Base-by-base conservation (phyloP, 208 protist genomes). In the Trypanosoma platydactyli region DNA sequence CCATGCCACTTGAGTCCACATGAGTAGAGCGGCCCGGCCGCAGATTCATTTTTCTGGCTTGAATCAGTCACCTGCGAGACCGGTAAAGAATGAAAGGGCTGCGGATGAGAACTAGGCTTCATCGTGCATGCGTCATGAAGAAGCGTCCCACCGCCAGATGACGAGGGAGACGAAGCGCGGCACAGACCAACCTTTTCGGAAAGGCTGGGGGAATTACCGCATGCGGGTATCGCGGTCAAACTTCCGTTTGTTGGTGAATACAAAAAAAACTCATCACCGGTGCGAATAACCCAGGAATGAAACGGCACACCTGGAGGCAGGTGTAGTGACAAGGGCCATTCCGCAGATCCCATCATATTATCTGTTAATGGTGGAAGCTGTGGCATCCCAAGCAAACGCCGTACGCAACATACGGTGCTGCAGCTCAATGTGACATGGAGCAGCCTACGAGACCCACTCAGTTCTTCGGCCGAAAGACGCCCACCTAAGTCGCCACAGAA, bases 351-450 rank as follows among this genome's bases (percentile, higher is more conserved):
- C 20, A 24, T 38, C 45, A 49, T 38, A 13, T 54, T 33, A 16
- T 13, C 15, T 29, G 20, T 30, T 25, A 45, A 16, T 0, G 42
- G 22, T 3, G 74, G 74, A 16, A 86, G 53, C 29, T 77, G 76
- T 16, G 80, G 70, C 35, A 88, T 79, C 1, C 80, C 84, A 20
- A 93, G 59, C 13, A 93, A 65, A n/a, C 87, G 83, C 3, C 87
- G 79, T 15, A 93, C 62, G 58, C 53, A 35, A 35, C 80, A 86
- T 20, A 89, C 29, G 5, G 68, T 76, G 16, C 71, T 68, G 15
- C 48, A 68, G 51, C 64, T 64, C 30, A 69, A 20, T 13, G 55
- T 59, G 18, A 72, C n/a, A 4, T 60, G 38, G 30, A 72, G 60
- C 45, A 77, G n/a, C 25, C 29, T 45, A 78, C 79, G 50, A 52